A percentile compares a stretch with the other conserved stretches of the same genome.
Conservation (phyloP, 2,329 filamentous ascomycete species). For the Ploettnerulaceae sp. region DNA sequence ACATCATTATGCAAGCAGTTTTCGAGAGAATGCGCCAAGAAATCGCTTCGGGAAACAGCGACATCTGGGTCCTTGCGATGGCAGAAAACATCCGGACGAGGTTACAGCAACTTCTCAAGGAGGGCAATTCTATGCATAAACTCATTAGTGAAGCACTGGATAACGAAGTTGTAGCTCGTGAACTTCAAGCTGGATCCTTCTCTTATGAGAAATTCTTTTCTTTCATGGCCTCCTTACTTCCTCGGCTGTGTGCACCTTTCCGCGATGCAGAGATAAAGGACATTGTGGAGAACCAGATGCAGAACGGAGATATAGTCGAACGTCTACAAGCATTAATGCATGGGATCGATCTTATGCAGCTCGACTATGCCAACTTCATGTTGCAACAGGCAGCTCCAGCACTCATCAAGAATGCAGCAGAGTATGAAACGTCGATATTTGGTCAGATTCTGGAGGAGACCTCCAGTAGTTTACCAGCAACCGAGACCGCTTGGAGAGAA, state of each 20-base stretch:
- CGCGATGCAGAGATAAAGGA: slow-evolving; percentile 72
- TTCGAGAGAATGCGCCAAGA: slow-evolving; percentile 56
- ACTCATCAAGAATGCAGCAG: slow-evolving; percentile 63
- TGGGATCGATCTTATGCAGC: slow-evolving; percentile 71
- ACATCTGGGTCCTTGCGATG: slow-evolving; percentile 64
- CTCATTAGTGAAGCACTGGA: slow-evolving; percentile 73
- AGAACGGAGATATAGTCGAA: slow-evolving; percentile 62
- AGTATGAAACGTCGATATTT: slow-evolving; percentile 73
- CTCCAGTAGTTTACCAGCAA: slow-evolving; percentile 50
- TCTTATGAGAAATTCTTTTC: slow-evolving; percentile 77
- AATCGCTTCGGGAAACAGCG: slow-evolving; percentile 59
- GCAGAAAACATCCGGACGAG: slow-evolving; percentile 67
- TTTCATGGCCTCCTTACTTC: slow-evolving; percentile 69
- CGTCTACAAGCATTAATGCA: slow-evolving; percentile 70
- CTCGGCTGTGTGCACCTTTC: slow-evolving; percentile 75
- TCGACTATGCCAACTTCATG: slow-evolving; percentile 80
- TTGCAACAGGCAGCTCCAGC: slow-evolving; percentile 66
- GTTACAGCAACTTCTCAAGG: slow-evolving; percentile 65
- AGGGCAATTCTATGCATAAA: slow-evolving; percentile 67
- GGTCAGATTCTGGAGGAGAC: slow-evolving; percentile 57
- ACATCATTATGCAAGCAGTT: slow-evolving; percentile 53
- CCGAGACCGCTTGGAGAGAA: slow-evolving; percentile 61
- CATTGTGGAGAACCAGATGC: slow-evolving; percentile 57
- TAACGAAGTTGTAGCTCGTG: slow-evolving; percentile 62
- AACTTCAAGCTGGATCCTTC: slow-evolving; percentile 67